These are phyloP conservation scores for Ramalina intermedia DNA, from an alignment of 495 filamentous ascomycete genomes.

Conservation along the genomic window DNA sequence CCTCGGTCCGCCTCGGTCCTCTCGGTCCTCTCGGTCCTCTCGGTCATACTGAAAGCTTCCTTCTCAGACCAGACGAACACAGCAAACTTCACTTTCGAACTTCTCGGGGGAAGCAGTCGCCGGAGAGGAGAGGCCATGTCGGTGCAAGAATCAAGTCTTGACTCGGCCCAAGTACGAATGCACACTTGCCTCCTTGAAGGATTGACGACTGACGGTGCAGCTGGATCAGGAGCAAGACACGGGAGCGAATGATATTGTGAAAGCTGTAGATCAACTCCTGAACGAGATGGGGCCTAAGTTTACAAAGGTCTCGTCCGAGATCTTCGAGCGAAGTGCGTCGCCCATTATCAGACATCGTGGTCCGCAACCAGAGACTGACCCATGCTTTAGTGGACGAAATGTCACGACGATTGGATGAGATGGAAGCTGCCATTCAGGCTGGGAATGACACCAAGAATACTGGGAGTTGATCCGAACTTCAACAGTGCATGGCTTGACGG, in stretches of 20 bases:
- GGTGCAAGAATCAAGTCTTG: neutral
- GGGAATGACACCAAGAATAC: conserved; percentile 25
- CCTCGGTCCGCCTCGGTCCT: no score
- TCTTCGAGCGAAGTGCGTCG: conserved; percentile 74
- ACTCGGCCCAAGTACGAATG: neutral
- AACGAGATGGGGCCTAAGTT: conserved; percentile 77
- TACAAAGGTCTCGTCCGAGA: conserved; percentile 60
- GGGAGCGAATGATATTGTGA: conserved; percentile 50
- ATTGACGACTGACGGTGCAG: neutral
- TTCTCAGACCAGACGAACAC: neutral
- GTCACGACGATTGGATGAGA: conserved; percentile 72
- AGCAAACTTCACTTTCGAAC: neutral
- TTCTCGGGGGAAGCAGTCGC: neutral
- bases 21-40: neutral
- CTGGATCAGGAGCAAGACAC: neutral
- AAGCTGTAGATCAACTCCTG: conserved; percentile 71
- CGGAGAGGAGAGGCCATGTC: neutral
- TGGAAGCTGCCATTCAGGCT: conserved; percentile 58
- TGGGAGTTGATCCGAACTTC: neutral
- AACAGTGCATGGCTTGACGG: neutral
- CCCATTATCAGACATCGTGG: neutral
- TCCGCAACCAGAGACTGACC: neutral
- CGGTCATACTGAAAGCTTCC: neutral
- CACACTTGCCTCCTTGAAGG: no score
- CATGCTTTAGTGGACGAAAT: conserved; percentile 74